Evolutionary conservation across 2,329 filamentous ascomycete genomes (phyloP).

Genomic region (Curvularia sp.): DNA sequence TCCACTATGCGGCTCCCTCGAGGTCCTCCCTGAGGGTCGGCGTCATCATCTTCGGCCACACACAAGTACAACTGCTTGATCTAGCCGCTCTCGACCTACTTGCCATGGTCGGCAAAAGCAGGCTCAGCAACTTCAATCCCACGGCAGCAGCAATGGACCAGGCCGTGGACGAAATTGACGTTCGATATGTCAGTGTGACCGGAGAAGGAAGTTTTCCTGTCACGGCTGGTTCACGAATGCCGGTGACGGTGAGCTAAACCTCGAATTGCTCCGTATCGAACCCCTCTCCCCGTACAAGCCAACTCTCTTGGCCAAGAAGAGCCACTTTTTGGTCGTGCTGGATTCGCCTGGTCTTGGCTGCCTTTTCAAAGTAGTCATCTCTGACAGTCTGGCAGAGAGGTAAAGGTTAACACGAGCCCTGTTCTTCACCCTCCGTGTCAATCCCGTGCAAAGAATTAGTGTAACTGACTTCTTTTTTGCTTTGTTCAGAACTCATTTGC

Average conservation of each 20-base stretch:
- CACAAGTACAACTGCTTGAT: constrained; percentile 44
- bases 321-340: constrained; percentile 43
- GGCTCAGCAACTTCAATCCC: constrained; percentile 37
- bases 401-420: constrained; percentile 46
- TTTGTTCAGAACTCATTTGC: constrained; percentile 42
- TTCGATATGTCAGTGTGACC: constrained; percentile 49
- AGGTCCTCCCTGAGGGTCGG: constrained; percentile 46
- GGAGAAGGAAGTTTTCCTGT: constrained; percentile 48
- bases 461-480: constrained; percentile 26
- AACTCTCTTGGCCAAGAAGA: constrained; percentile 38
- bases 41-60: constrained; percentile 40
- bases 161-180: constrained; percentile 48
- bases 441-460: neutral
- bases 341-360: constrained; percentile 44
- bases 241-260: constrained; percentile 49
- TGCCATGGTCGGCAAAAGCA: constrained; percentile 41
- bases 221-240: constrained; percentile 47
- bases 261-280: constrained; percentile 36
- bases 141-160: constrained; percentile 36
- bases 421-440: constrained; percentile 13
- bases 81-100: constrained; percentile 46
- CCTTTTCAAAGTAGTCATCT: constrained; percentile 32
- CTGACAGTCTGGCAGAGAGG: constrained; percentile 48
- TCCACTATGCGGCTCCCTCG: constrained; percentile 45
- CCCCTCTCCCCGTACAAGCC: constrained; percentile 28